Base-by-base conservation (phyloP, 1,139 yeast species). In the Pichia kudriavzevii region DNA sequence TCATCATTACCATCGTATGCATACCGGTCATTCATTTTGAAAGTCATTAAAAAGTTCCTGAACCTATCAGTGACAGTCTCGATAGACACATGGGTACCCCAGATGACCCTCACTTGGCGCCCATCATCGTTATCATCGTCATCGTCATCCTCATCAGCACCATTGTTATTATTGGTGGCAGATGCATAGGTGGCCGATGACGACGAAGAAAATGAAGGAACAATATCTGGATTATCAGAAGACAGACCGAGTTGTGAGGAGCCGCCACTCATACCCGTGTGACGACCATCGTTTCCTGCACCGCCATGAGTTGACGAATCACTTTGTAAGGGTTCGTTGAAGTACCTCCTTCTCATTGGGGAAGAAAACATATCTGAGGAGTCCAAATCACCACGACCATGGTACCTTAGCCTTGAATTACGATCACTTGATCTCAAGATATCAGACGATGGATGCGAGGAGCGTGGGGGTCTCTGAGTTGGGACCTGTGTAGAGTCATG, bases 21-120 rank as follows among this genome's bases (percentile, higher is more conserved):
- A 52, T 72, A 75, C 45, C 97, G 71, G 59, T 83, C 79, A 51
- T 79, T 83, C 60, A 71, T 64, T 56, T 84, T 84, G 67, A 85
- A 91, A 16, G 81, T 73, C 75, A 82, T 78, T 50, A 91, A 63
- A 49, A 91, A 93, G 45, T 79, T 80, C 45, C 94, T 69, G 62
- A 91, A 91, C 34, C 72, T 69, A 46, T 75, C 79, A 35, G 84
- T 73, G 50, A 91, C 79, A 52, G 91, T 95, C 50, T 78, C 83
- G 50, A 93, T 87, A 28, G 94, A 81, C 21, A 91, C 95, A 55
- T 91, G 88, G 2, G 99, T 91, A 58, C 99, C 99, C 99, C 99
- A 91, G 52, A 91, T 88, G 38, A 91, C 94, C 53, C 94, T 73
- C 22, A 79, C 75, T 1, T 94, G 93, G 46, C 79, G 93, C 41